A percentile compares a stretch with the other conserved stretches of the same genome.
Evolutionary conservation across 495 filamentous ascomycete genomes (phyloP).

Genomic region (Aspergillus carlsbadensis): DNA sequence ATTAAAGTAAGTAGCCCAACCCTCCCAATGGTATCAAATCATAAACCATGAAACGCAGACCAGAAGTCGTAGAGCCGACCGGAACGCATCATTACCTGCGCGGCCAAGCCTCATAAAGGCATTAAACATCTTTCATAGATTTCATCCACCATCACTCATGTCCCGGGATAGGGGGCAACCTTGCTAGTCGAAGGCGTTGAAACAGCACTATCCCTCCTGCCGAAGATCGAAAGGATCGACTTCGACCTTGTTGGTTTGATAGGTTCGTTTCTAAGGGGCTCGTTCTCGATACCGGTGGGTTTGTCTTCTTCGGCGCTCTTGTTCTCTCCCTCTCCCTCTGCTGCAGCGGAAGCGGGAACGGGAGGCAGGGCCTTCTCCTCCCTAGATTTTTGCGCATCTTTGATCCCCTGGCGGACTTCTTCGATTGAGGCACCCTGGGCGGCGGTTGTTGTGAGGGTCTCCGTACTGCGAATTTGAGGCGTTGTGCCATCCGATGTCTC

Average conservation of each 20-base stretch:
- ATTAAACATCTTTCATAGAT: not conserved
- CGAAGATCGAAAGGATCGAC: conserved; percentile 35
- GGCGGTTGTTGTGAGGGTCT: conserved; percentile 47
- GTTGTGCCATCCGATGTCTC: conserved; percentile 22
- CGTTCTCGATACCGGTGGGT: not conserved
- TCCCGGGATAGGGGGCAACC: conserved; percentile 44
- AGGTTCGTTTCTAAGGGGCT: conserved; percentile 3
- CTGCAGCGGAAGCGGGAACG: conserved; percentile 7
- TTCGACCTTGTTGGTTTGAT: conserved; percentile 32
- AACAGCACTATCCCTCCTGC: conserved; percentile 27
- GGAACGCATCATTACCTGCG: not conserved
- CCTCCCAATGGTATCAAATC: too few relatives aligned
- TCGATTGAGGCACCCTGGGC: conserved; percentile 42
- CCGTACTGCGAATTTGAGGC: conserved; percentile 36
- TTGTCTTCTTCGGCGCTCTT: not conserved
- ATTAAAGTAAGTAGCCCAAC: too few relatives aligned
- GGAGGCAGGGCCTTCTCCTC: conserved; percentile 3
- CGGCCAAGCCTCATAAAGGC: not conserved
- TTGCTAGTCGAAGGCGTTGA: conserved; percentile 16
- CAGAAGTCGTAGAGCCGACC: too few relatives aligned
- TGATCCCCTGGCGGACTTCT: conserved; percentile 43
- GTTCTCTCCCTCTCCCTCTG: conserved; percentile 9
- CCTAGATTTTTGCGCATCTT: conserved; percentile 36
- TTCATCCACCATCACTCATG: conserved; percentile 21
- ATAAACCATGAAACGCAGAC: too few relatives aligned